Evolutionary conservation across 306 rosid genomes (phyloP).

Genomic region (Vicia villosa): DNA sequence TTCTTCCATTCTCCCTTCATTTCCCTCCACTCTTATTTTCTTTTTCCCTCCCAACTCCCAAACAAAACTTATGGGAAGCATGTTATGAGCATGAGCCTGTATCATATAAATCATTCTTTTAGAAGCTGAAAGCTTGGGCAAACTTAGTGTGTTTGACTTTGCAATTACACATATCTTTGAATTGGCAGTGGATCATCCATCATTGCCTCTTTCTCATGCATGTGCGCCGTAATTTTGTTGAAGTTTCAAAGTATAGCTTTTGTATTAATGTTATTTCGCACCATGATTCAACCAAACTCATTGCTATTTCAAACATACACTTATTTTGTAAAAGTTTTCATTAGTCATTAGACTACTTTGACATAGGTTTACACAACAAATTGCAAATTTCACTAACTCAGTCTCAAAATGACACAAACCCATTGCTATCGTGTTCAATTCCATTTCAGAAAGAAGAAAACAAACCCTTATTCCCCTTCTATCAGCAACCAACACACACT

Average conservation of each 20-base stretch:
- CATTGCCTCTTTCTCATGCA: not conserved
- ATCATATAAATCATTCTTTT: conserved; percentile 12
- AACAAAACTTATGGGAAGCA: not conserved
- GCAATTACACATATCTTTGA: not conserved
- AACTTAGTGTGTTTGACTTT: not conserved
- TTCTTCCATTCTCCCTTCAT: not conserved
- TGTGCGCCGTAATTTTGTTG: not conserved
- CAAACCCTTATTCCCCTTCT: not conserved
- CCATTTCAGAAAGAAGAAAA: conserved; percentile 29
- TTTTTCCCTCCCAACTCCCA: not conserved
- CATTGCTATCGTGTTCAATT: not conserved
- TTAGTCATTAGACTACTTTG: conserved; percentile 7
- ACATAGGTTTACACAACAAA: not conserved
- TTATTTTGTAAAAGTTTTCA: not conserved
- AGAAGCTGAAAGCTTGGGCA: conserved; percentile 9
- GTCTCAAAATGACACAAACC: conserved; percentile 24
- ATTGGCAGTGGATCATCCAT: not conserved
- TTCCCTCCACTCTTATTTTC: not conserved
- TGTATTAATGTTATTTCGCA: not conserved
- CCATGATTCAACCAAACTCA: not conserved
- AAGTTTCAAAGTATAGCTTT: not conserved
- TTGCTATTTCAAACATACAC: not conserved
- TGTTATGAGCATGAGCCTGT: not conserved
- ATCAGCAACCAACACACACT: conserved; percentile 10
- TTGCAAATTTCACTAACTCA: not conserved